Evolutionary conservation across 306 rosid genomes (phyloP), one percentile per base, ranked within the genome.

Genomic region (Cicer yamashitae): DNA sequence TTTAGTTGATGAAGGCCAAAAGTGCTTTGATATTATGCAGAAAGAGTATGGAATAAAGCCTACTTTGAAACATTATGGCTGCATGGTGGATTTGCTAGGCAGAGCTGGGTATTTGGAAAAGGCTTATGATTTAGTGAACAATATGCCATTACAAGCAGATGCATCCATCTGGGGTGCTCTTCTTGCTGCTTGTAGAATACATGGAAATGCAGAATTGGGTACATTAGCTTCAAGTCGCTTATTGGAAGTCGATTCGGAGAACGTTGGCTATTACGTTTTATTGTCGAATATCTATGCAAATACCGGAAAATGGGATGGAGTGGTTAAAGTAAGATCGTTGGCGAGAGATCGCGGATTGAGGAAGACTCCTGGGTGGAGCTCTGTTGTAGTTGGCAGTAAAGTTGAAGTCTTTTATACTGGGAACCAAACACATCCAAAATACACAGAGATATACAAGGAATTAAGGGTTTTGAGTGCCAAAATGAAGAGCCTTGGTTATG

Each of bases 131-230:
- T 84, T 84, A 64, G 75, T 81, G 25, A 77, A 64, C 67, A 84
- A 37, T 78, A 84, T 84, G 88, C 85, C 88, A 70, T 14, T 84
- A 38, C 37, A 69, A 18, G 81, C 88, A 25, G 88, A 84, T 77
- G 81, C 85, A 63, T 81, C 88, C 51, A 77, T 81, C 34, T 84
- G 88, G 88, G 88, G 88, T 48, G 80, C 88, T 56, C 88, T 84
- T 65, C 88, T 84, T 65, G 67, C 81, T 74, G 85, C 88, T 69
- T 84, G 88, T 69, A 69, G 85, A 74, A 66, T 77, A 74, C 85
- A 84, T 77, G 81, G 85, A 75, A 84, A 84, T 77, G 78, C 70
- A 40, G 85, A 70, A 18, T 77, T 84, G 67, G 88, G 85, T 47
- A 15, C 77, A 6, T 48, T 59, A 39, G 86, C 86, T 43, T 85